These are phyloP conservation scores for Solanum virginianum DNA, from an alignment of 257 asterid species.

Conservation along the genomic window DNA sequence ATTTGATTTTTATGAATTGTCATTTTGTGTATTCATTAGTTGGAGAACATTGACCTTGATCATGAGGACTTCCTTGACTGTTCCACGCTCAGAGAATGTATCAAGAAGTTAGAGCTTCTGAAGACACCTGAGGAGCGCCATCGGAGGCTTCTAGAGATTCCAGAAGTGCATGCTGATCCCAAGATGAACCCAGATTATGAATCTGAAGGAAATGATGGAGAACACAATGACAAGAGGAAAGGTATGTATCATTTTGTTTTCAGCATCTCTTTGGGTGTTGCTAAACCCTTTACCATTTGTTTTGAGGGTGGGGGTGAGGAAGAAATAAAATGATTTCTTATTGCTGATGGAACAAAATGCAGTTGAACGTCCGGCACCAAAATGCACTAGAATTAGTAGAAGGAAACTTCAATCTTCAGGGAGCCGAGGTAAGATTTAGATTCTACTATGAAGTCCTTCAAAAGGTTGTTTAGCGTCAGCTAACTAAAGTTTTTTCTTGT, in stretches of 20 bases:
- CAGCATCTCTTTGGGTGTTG: not conserved
- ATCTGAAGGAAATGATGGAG: constrained; percentile 51
- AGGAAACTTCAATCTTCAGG: not conserved
- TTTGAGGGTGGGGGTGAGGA: not conserved
- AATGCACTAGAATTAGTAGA: not conserved
- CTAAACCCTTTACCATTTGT: not conserved
- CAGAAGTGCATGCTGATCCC: constrained; percentile 71
- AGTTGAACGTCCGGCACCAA: not conserved
- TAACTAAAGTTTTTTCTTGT: constrained; percentile 4
- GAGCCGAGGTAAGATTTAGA: not conserved
- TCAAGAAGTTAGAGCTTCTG: constrained; percentile 43
- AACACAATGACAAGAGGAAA: constrained; percentile 17
- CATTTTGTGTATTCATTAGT: not conserved
- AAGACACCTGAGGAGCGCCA: constrained; percentile 69
- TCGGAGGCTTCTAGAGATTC: constrained; percentile 51
- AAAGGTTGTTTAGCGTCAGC: not conserved
- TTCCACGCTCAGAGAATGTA: constrained; percentile 63
- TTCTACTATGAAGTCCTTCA: not conserved
- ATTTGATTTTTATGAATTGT: not conserved
- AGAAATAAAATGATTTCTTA: not conserved
- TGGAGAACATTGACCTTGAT: not conserved
- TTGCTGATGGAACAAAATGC: not conserved
- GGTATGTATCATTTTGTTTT: constrained; percentile 16
- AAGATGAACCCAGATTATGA: constrained; percentile 63
- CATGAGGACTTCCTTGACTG: constrained; percentile 50